A percentile compares a stretch with the other conserved stretches of the same genome.
Conservation (phyloP, 106 monocot species). For the Dendrobium catenatum region DNA sequence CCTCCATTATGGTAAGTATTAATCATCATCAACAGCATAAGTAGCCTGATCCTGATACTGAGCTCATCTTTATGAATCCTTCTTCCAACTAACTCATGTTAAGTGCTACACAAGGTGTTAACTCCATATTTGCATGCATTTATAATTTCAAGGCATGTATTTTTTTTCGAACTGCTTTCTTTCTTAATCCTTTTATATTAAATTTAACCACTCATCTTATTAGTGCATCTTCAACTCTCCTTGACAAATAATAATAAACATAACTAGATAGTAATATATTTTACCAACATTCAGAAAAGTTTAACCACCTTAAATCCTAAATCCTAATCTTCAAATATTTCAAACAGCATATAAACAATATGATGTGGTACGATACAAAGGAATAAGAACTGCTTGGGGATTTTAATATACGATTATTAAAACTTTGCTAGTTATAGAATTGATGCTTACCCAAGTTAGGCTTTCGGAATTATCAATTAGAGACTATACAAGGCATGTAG, state of each 20-base stretch:
- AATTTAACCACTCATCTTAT: neutral
- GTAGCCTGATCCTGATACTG: neutral
- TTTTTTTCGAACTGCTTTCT: neutral
- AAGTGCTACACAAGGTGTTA: neutral
- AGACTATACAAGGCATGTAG: too few species aligned
- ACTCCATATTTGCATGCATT: neutral
- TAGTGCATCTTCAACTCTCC: neutral
- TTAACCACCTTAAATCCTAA: too few species aligned
- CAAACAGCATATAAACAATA: too few species aligned
- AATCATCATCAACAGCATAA: neutral
- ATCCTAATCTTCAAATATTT: too few species aligned
- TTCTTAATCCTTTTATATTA: neutral
- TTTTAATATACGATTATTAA: too few species aligned
- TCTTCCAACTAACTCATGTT: neutral
- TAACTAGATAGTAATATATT: neutral
- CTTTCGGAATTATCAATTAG: too few species aligned
- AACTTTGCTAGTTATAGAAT: too few species aligned
- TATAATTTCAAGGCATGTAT: neutral
- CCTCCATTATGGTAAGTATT: neutral
- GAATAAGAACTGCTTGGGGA: too few species aligned
- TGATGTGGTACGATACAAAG: too few species aligned
- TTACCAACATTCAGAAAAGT: neutral
- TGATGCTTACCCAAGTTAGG: too few species aligned
- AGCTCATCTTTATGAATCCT: neutral
- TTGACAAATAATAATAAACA: neutral